These are phyloP conservation scores for Gomphus sp. DNA, from an alignment of 1,284 basidiomycete genomes.

Conservation along the genomic window DNA sequence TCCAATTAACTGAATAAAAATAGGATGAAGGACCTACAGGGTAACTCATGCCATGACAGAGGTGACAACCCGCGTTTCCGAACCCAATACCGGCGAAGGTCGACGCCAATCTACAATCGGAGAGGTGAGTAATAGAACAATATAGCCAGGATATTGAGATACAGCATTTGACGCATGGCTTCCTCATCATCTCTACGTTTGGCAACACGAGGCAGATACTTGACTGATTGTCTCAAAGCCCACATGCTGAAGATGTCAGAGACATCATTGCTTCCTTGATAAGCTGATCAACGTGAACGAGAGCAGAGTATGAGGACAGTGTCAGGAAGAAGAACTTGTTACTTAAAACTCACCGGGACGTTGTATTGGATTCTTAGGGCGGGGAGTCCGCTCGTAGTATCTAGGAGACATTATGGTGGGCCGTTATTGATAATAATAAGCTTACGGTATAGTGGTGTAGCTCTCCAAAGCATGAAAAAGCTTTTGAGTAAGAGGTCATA, in stretches of 20 bases:
- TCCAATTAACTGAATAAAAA: not conserved
- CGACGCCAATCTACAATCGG: slow-evolving; percentile 55
- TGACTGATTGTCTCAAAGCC: slow-evolving; percentile 87
- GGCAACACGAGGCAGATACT: slow-evolving; percentile 83
- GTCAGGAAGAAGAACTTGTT: not conserved
- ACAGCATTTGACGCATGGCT: slow-evolving; percentile 90
- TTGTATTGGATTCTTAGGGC: slow-evolving; percentile 84
- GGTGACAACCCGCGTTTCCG: slow-evolving; percentile 89
- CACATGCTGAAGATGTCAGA: slow-evolving; percentile 95
- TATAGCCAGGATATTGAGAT: slow-evolving; percentile 22
- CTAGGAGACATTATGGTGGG: slow-evolving; percentile 17
- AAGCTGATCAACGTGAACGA: slow-evolving; percentile 35
- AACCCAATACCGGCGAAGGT: slow-evolving; percentile 94
- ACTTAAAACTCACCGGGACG: slow-evolving; percentile 39
- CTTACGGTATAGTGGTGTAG: slow-evolving; percentile 82
- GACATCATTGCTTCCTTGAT: slow-evolving; percentile 94
- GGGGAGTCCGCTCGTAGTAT: slow-evolving; percentile 81
- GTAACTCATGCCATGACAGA: slow-evolving; percentile 84
- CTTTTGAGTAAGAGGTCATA: slow-evolving; percentile 1
- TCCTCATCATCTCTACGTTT: slow-evolving; percentile 75
- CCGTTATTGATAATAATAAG: slow-evolving; percentile 7
- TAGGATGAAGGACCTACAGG: slow-evolving; percentile 34
- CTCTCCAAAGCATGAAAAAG: slow-evolving; percentile 93
- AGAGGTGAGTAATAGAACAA: not conserved
- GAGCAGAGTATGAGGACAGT: slow-evolving; percentile 10